Evolutionary conservation across 805 yeast genomes (phyloP), one percentile per base, ranked within the genome.

Genomic region (Metschnikowia lachancei): DNA sequence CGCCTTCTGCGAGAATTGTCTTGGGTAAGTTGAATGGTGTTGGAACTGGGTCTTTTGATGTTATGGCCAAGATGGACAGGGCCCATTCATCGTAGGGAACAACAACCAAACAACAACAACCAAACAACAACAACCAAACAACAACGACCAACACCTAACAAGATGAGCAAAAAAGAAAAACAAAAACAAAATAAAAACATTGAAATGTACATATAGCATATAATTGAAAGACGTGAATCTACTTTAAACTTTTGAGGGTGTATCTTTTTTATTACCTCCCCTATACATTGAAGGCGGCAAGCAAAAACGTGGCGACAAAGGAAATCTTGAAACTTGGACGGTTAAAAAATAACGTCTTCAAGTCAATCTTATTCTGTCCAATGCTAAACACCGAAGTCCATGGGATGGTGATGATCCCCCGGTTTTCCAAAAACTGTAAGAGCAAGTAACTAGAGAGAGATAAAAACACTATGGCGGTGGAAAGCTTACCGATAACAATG

Each of bases 11-110:
- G 19, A 78, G 95, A 59, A 81, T 94, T 55, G 99, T 94, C 36
- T 65, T 91, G 63, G 99, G 99, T 67, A 87, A 87, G 67, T 76
- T 94, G 59, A 80, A 90, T 50, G 82, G 82, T 53, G 95, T 90
- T 45, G 99, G 99, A 66, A 94, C 99, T 8, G 99, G 99, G 51
- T 78, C 94, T 35, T 95, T 94, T 65, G 99, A 94, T 64, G 77
- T 94, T 45, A 69, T 79, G 63, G 72, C 83, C 14, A 67, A 66
- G 47, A 47, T 51, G 45, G 46, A 48, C 19, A 32, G 31, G n/a
- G 28, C 16, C 11, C 35, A 13, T 14, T 14, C 35, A 16, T 6
- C 28, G 10, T 26, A 7, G 28, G 12, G n/a, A n/a, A n/a, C n/a
- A n/a, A 26, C 7, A 26, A 26, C 7, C 28, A 26, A 26, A 26